phyloP scores from a whole-genome alignment of 192 early-diverging fungal genomes.

The Umbelopsis ramanniana region DNA sequence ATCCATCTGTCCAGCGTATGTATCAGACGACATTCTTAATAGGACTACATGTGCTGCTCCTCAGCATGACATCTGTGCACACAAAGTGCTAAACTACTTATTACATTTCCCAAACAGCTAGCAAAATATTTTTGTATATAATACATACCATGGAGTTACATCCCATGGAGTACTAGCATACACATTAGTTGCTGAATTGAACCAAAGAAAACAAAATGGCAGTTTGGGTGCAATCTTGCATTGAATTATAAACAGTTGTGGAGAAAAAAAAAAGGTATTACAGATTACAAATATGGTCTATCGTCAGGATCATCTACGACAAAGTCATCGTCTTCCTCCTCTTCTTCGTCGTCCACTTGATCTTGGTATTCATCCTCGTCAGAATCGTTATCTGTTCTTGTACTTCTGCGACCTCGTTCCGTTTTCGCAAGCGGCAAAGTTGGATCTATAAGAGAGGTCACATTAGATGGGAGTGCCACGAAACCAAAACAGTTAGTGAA shows the following conservation, averaged over 20 bases:
- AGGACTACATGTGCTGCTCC: too few relatives aligned
- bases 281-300: slow-evolving; percentile 9
- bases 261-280: neutral
- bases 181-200: too few relatives aligned
- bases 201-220: too few relatives aligned
- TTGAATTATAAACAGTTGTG: neutral
- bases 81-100: too few relatives aligned
- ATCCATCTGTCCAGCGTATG: too few relatives aligned
- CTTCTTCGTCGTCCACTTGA: slow-evolving; percentile 42
- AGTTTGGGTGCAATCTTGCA: neutral
- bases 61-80: too few relatives aligned
- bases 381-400: slow-evolving; percentile 36
- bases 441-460: slow-evolving; percentile 26
- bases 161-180: too few relatives aligned
- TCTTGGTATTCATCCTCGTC: slow-evolving; percentile 44
- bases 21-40: too few relatives aligned
- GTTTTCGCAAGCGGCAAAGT: slow-evolving; percentile 36
- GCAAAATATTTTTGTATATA: too few relatives aligned
- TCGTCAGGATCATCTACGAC: slow-evolving; percentile 28
- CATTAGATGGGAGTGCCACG: neutral
- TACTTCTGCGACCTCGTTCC: slow-evolving; percentile 36
- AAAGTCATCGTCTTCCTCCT: slow-evolving; percentile 23
- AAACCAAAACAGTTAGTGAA: too few relatives aligned
- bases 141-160: too few relatives aligned
- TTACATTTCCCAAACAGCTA: too few relatives aligned